phyloP scores from a whole-genome alignment of 345 rosid species.

The Mangifera indica region DNA sequence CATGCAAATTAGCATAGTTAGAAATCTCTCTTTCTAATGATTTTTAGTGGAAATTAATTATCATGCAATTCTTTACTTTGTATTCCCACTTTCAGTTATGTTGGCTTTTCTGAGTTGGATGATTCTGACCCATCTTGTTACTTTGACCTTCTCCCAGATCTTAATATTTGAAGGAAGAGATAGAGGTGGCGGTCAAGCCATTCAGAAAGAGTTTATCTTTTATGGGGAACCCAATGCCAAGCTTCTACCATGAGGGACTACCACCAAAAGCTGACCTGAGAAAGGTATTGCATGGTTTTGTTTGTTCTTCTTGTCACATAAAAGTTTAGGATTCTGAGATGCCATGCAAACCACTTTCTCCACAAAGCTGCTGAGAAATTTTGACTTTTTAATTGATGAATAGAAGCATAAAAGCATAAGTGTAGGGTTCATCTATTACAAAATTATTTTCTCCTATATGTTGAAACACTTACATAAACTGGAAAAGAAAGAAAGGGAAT shows the following conservation, averaged over 20 bases:
- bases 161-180: too few species aligned
- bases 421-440: too few species aligned
- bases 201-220: too few species aligned
- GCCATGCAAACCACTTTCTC: not conserved
- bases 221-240: too few species aligned
- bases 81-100: not conserved
- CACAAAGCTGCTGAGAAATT: slow-evolving; percentile 2
- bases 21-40: not conserved
- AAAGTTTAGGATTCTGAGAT: not conserved
- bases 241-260: slow-evolving; percentile 79
- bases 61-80: not conserved
- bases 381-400: not conserved
- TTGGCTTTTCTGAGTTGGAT: slow-evolving; percentile 9
- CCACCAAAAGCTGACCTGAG: slow-evolving; percentile 80
- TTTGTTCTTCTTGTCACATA: not conserved
- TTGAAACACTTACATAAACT: too few species aligned
- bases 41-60: slow-evolving; percentile 1
- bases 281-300: slow-evolving; percentile 51
- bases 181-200: too few species aligned
- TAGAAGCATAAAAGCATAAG: not conserved
- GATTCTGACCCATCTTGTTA: slow-evolving; percentile 11
- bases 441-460: too few species aligned
- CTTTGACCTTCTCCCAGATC: too few species aligned
- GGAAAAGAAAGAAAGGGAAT: too few species aligned
- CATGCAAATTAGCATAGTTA: not conserved